Base-by-base conservation (phyloP, 164 flowering plant species). In the Chimonanthus praecox region DNA sequence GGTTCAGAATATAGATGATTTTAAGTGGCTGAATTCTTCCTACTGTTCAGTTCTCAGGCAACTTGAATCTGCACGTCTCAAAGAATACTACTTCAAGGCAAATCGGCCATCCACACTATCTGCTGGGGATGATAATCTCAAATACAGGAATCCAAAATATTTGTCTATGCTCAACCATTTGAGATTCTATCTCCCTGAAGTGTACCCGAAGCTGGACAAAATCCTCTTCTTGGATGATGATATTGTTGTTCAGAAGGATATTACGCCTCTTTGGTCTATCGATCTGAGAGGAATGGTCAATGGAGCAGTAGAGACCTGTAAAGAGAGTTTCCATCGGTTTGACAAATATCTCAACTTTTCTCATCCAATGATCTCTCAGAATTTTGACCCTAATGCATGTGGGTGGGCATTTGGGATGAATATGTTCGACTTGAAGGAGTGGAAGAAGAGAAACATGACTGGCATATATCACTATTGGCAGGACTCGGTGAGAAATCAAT, bases 381-480 rank as follows among this genome's bases (percentile, higher is more conserved):
- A 89, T 77, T 95, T 95, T 77, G 86, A 89, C 77, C 93, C 94
- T 72, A 88, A 85, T 81, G 98, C 98, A 58, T 95, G 99, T 85
- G 99, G 97, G 18, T 93, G 98, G 99, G 99, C 99, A 63, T 95
- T 80, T 81, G 99, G 99, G 50, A 93, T 95, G 98, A 95, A 95
- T 78, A 85, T 95, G 66, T 95, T 95, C 77, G 98, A 95, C 85
- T 80, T 95, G 81, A 85, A 84, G 73, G 92, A 88, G 77, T 95
- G 99, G 98, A 90, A 76, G 83, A 90, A 80, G 83, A 88, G 86
- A 48, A 82, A 93, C 78, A 88, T 93, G 72, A 95, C 99, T 45
- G 94, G 95, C 73, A 87, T 93, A 69, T 95, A 95, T 83, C 99
- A 95, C 76, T 82, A 73, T 13, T 95, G 99, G 99, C 99, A 95